A percentile compares a stretch with the other conserved stretches of the same genome.
Evolutionary conservation across 768 basidiomycete species (phyloP).

Genomic region (Dioszegia hungarica): DNA sequence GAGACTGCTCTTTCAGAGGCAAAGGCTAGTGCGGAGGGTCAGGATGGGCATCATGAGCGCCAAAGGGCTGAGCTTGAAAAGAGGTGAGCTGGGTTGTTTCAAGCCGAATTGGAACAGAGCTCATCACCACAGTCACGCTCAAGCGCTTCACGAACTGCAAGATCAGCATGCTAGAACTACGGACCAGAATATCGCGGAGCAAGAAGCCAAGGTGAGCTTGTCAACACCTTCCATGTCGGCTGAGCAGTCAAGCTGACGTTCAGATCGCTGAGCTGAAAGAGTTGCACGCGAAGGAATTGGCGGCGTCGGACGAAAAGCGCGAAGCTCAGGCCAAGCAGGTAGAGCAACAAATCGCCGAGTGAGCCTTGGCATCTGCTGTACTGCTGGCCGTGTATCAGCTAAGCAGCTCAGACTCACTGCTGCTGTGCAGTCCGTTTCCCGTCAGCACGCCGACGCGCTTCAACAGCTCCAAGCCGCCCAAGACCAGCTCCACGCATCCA

Average conservation of each 20-base stretch:
- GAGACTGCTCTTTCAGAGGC: slow-evolving; percentile 4
- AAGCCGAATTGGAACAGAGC: background rate
- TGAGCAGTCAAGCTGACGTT: background rate
- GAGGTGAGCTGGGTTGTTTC: slow-evolving; percentile 17
- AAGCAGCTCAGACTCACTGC: background rate
- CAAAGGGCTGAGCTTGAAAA: slow-evolving; percentile 19
- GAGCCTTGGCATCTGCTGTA: slow-evolving; percentile 1
- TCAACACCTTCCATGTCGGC: no score
- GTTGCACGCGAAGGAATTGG: slow-evolving; percentile 12
- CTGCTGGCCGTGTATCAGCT: background rate
- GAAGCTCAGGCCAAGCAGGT: slow-evolving; percentile 4
- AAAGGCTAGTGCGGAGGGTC: slow-evolving; percentile 9
- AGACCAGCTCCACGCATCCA: slow-evolving; percentile 5
- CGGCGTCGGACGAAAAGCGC: slow-evolving; percentile 12
- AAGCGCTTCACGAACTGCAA: background rate
- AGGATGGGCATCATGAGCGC: no score
- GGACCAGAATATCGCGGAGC: background rate
- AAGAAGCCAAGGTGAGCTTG: slow-evolving; percentile 5
- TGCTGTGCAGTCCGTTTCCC: slow-evolving; percentile 1
- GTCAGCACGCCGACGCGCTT: slow-evolving; percentile 6
- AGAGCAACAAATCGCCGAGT: slow-evolving; percentile 12
- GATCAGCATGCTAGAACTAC: background rate
- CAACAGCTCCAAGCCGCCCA: slow-evolving; percentile 5
- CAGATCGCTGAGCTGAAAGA: slow-evolving; percentile 15
- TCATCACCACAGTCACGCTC: slow-evolving; percentile 6